phyloP scores from a whole-genome alignment of 768 basidiomycete species.

The Naganishia kalamii region DNA sequence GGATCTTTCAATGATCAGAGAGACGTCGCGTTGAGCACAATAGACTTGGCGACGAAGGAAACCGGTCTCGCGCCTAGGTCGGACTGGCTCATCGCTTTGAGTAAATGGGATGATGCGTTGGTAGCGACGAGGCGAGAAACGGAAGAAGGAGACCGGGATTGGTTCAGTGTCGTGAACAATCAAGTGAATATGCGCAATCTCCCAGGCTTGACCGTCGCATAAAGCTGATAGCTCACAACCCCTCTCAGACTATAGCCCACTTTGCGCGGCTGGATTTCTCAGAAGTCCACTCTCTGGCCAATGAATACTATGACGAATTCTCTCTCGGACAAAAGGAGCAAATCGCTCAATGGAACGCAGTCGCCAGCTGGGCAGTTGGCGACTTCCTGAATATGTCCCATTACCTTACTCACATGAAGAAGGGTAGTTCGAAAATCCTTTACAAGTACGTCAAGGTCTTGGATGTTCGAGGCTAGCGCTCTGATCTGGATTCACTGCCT shows the following conservation, averaged over 20 bases:
- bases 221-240: not conserved
- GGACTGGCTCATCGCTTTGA: slow-evolving; percentile 17
- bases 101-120: slow-evolving; percentile 23
- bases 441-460: slow-evolving; percentile 33
- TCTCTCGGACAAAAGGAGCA: slow-evolving; percentile 36
- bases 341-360: slow-evolving; percentile 40
- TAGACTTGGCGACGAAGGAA: slow-evolving; percentile 12
- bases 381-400: slow-evolving; percentile 44
- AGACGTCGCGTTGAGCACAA: slow-evolving; percentile 16
- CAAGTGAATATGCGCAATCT: not conserved
- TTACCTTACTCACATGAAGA: slow-evolving; percentile 40
- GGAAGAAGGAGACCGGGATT: not conserved
- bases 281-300: slow-evolving; percentile 34
- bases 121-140: not conserved
- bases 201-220: too few relatives aligned
- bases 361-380: slow-evolving; percentile 39
- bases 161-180: not conserved
- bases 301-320: slow-evolving; percentile 34
- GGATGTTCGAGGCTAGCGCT: not conserved
- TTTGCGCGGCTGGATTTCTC: slow-evolving; percentile 40
- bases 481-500: not conserved
- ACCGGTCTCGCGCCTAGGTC: slow-evolving; percentile 14
- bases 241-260: not conserved
- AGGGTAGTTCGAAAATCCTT: slow-evolving; percentile 41
- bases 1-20: slow-evolving; percentile 19